Evolutionary conservation across 2,329 filamentous ascomycete species (phyloP), one percentile per base, ranked within the genome.

Genomic region (Hypoxylon sp.): DNA sequence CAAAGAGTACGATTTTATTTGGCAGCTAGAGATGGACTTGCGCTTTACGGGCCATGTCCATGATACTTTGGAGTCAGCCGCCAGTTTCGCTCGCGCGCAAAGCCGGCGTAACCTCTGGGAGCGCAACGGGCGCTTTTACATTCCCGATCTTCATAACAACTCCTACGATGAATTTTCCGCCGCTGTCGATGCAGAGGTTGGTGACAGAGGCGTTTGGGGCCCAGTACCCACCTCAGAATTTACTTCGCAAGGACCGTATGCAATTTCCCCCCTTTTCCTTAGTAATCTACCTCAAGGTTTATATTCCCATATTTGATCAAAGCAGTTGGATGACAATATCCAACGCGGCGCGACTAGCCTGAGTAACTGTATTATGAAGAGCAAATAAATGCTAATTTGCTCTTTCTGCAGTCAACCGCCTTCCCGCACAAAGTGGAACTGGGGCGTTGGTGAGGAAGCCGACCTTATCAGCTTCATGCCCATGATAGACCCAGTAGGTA

Each of bases 401-500:
- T 12, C 24, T 14, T 22, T 42, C 40, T 24, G 6, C 6, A 58
- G 54, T 3, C 16, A 48, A 18, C 49, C 57, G 7, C 67, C 59
- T n/a, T 4, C 56, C 6, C 52, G 64, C 2, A 40, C 55, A 1
- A 65, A 72, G 38, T 63, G 67, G 2, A 72, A 80, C 54, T 92
- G 90, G 80, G 90, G 90, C 61, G 84, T 91, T 2, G 87, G 84
- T 66, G 89, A 92, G 77, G 84, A 87, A 14, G 89, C 90, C 3
- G 91, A 93, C 71, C 81, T 93, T 52, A 92, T 93, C 75, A 90
- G 89, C 0, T 85, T 93, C 70, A 91, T 92, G 75, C 91, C 91
- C 0, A 84, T 92, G 49, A 92, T 93, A 73, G 89, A 93, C 70
- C 85, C 89, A 0, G 83, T 87, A 11, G 80, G 84, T 52, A 91